These are phyloP conservation scores for Aspergillus sp. DNA, from an alignment of 2,329 filamentous ascomycete species.

Conservation along the genomic window DNA sequence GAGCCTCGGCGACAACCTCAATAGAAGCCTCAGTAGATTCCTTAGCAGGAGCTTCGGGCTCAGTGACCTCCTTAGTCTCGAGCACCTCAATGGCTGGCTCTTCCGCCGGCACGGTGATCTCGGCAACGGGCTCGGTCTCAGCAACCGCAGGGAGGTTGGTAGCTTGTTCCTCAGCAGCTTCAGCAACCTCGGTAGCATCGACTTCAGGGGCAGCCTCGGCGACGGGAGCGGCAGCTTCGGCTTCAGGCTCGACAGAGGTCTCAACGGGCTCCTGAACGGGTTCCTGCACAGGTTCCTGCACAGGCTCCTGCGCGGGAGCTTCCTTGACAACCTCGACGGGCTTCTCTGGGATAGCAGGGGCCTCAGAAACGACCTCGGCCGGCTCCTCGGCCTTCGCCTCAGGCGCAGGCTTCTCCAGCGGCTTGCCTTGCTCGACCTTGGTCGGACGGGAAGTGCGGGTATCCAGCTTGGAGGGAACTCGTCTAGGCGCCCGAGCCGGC, in stretches of 20 bases:
- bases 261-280: slow-evolving; percentile 9
- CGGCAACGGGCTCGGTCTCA: slow-evolving; percentile 12
- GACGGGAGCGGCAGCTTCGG: slow-evolving; percentile 2
- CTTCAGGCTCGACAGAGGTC: not conserved
- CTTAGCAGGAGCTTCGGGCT: too few species aligned
- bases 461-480: slow-evolving; percentile 26
- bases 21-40: slow-evolving; percentile 11
- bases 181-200: not conserved
- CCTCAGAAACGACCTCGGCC: slow-evolving; percentile 1
- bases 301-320: not conserved
- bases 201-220: not conserved
- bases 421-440: slow-evolving; percentile 23
- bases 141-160: slow-evolving; percentile 2
- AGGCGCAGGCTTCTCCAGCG: not conserved
- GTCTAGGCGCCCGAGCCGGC: slow-evolving; percentile 25
- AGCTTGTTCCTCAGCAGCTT: slow-evolving; percentile 5
- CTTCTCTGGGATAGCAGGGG: slow-evolving; percentile 11
- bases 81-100: not conserved
- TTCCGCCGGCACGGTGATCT: not conserved
- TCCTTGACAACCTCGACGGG: slow-evolving; percentile 8
- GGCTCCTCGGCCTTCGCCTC: slow-evolving; percentile 11
- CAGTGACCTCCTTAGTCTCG: not conserved
- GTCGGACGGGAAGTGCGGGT: slow-evolving; percentile 22
- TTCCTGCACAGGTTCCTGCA: slow-evolving; percentile 2
- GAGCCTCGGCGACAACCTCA: slow-evolving; percentile 6